Percentiles rank a stretch among this genome's conserved stretches.
Evolutionary conservation across 225 moss, liverwort and hornwort species (phyloP).

Genomic region (Straminergon stramineum): DNA sequence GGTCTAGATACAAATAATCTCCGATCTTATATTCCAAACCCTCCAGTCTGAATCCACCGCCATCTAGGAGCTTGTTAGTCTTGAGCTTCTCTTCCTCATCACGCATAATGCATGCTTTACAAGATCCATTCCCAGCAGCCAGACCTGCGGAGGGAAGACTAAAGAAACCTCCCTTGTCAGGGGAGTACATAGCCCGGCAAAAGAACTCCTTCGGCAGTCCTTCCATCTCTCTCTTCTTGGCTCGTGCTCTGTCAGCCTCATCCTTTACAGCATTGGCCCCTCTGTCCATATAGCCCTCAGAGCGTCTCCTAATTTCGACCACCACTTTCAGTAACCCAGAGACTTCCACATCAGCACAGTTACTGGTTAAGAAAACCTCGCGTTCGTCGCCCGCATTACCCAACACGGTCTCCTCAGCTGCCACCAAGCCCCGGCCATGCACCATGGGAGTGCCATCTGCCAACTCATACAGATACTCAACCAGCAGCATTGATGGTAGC

Average conservation of each 20-base stretch:
- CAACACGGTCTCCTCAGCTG: constrained; percentile 62
- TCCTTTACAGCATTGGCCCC: constrained; percentile 60
- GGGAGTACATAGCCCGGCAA: constrained; percentile 64
- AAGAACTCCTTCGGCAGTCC: constrained; percentile 54
- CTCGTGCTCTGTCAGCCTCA: constrained; percentile 50
- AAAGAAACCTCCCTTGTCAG: constrained; percentile 76
- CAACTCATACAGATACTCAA: constrained; percentile 75
- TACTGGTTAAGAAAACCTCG: constrained; percentile 69
- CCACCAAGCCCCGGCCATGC: constrained; percentile 64
- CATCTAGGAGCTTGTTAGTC: constrained; percentile 27
- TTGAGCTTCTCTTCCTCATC: constrained; percentile 39
- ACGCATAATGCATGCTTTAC: constrained; percentile 51
- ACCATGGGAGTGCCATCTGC: constrained; percentile 61
- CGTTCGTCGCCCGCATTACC: constrained; percentile 74
- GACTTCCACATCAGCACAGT: constrained; percentile 71
- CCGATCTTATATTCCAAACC: constrained; percentile 60
- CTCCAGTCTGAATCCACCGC: constrained; percentile 60
- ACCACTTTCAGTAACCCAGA: constrained; percentile 27
- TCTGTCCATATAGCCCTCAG: constrained; percentile 56
- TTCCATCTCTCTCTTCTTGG: constrained; percentile 43
- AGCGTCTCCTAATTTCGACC: constrained; percentile 49
- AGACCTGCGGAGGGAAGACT: constrained; percentile 43
- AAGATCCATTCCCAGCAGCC: constrained; percentile 54
- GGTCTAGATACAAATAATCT: constrained; percentile 77
- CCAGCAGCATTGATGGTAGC: constrained; percentile 42